phyloP scores from a whole-genome alignment of 2,329 filamentous ascomycete species.

The Teratosphaeria nubilosa region DNA sequence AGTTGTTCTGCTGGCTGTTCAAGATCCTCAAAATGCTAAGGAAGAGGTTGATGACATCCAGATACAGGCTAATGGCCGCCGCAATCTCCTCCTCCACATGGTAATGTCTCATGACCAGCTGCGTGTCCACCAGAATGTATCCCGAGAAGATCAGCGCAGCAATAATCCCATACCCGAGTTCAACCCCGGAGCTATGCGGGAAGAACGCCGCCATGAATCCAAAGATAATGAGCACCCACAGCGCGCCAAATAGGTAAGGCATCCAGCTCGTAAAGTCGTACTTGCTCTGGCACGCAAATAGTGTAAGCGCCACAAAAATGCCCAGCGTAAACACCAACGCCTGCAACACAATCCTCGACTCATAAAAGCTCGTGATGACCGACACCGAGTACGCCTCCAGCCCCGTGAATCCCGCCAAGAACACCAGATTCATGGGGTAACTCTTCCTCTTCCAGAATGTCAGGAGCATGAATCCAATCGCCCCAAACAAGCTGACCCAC shows the following conservation, averaged over 20 bases:
- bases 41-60: constrained; percentile 96
- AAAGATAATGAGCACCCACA: constrained; percentile 87
- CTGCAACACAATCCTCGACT: constrained; percentile 73
- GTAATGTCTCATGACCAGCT: constrained; percentile 89
- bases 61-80: constrained; percentile 69
- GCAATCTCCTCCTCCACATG: constrained; percentile 59
- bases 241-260: constrained; percentile 80
- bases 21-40: constrained; percentile 88
- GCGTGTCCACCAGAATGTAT: constrained; percentile 84
- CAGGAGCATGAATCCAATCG: constrained; percentile 73
- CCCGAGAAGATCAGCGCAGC: constrained; percentile 81
- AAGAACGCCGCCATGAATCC: constrained; percentile 90
- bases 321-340: constrained; percentile 74
- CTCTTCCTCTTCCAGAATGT: constrained; percentile 71
- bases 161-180: constrained; percentile 76
- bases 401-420: constrained; percentile 80
- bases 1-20: constrained; percentile 94
- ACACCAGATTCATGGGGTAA: constrained; percentile 76
- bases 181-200: constrained; percentile 67
- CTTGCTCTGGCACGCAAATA: constrained; percentile 93
- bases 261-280: constrained; percentile 97
- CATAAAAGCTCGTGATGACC: constrained; percentile 85
- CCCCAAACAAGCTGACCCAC: constrained; percentile 75
- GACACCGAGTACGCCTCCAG: constrained; percentile 90
- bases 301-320: constrained; percentile 53